These are phyloP conservation scores for Verticillium alfalfae DNA, from an alignment of 2,329 filamentous ascomycete species.

Conservation along the genomic window DNA sequence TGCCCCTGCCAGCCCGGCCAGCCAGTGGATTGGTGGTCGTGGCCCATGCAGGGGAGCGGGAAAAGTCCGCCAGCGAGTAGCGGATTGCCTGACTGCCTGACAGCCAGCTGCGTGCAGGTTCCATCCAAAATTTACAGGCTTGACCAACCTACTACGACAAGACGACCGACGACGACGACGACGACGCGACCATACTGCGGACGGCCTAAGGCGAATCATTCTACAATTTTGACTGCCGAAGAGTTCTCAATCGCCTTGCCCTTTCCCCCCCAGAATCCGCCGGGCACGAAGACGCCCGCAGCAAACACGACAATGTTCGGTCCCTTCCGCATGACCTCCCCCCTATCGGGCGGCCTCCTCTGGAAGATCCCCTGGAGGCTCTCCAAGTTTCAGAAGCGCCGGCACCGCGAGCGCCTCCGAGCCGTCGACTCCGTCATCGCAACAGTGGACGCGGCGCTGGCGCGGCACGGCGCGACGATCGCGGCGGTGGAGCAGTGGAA, in stretches of 20 bases:
- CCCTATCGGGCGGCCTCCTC: constrained; percentile 73
- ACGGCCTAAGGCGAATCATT: neutral
- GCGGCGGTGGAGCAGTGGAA: constrained; percentile 89
- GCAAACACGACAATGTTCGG: constrained; percentile 64
- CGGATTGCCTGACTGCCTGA: neutral
- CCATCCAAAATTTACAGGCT: constrained; percentile 10
- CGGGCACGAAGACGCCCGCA: neutral
- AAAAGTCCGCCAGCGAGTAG: constrained; percentile 5
- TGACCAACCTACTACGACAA: neutral
- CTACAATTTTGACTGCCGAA: neutral
- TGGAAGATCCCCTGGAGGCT: constrained; percentile 99
- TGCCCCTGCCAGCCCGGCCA: neutral
- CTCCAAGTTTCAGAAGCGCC: constrained; percentile 83
- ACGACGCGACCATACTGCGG: neutral
- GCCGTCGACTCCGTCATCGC: constrained; percentile 84
- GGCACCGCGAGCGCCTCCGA: constrained; percentile 76
- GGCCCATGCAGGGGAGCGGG: constrained; percentile 1
- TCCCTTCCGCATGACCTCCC: constrained; percentile 72
- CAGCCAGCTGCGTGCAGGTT: neutral
- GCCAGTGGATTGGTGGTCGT: too few species aligned
- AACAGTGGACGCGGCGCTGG: constrained; percentile 72
- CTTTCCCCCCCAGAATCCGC: neutral
- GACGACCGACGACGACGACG: neutral
- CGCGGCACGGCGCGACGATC: constrained; percentile 63
- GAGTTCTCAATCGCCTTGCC: neutral